Base-by-base conservation (phyloP, 2,329 filamentous ascomycete genomes). In the Diaporthe australafricana region DNA sequence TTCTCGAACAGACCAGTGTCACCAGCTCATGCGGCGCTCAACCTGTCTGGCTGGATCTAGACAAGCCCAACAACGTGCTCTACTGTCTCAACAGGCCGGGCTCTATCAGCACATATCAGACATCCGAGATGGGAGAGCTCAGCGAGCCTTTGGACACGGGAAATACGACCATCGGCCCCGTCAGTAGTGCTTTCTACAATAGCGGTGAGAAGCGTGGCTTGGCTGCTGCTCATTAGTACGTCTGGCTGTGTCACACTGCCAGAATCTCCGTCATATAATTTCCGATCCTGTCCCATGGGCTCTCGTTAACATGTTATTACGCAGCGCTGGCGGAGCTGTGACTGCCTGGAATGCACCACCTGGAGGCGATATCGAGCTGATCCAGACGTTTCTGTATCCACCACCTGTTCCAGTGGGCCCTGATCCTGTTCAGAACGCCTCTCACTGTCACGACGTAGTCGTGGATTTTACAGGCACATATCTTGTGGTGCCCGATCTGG, bases 21-120 rank as follows among this genome's bases (percentile, higher is more conserved):
- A 35, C 52, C 30, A 30, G 52, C 17, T 55, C 52, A 1, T 55
- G 30, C 5, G 27, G 52, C 30, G 27, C 30, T 35, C 52, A 55
- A 20, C 52, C 52, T 1, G 52, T 55, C 52, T 55, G 52, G 52
- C 52, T 55, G 17, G 52, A 55, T 16, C 16, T 55, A 25, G 52
- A 55, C 20, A 55, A 55, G n/a, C 30, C 30, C 30, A 35, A 55
- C 30, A 55, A 35, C 9, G 30, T 55, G 17, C 52, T 55, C 4
- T 55, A 55, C 20, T 55, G 52, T 27, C 52, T 55, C 52, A 55
- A 55, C 20, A 35, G 52, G 30, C 52, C 52, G 20, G 52, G 52
- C 22, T 55, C 52, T 55, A 22, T 55, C 9, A 55, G 25, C 30
- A 55, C 52, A 7, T 55, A 55, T n/a, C 8, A 35, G 20, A 35